phyloP scores from a whole-genome alignment of 257 asterid genomes.

The Fraxinus excelsior region DNA sequence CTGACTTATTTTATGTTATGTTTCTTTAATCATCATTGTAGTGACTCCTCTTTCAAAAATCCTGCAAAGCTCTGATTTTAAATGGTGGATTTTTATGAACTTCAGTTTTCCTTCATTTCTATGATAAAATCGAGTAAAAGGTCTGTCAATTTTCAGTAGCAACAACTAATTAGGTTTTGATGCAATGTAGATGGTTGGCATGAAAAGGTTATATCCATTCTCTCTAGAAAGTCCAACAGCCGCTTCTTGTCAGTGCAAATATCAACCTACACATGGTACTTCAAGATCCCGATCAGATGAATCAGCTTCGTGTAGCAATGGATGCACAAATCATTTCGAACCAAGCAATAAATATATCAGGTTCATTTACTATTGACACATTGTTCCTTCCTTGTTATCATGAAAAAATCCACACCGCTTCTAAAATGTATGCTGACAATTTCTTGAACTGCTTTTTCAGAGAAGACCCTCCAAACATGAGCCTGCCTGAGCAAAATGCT shows the following conservation, averaged over 20 bases:
- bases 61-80: too few relatives aligned
- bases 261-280: slow-evolving; percentile 24
- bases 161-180: slow-evolving; percentile 26
- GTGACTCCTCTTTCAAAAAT: too few relatives aligned
- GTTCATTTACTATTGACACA: slow-evolving; percentile 27
- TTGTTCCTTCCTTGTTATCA: not conserved
- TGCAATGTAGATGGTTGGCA: slow-evolving; percentile 52
- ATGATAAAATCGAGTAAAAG: not conserved
- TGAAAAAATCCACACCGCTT: not conserved
- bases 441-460: slow-evolving; percentile 34
- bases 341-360: slow-evolving; percentile 42
- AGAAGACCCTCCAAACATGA: slow-evolving; percentile 50
- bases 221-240: slow-evolving; percentile 41
- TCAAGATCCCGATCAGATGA: slow-evolving; percentile 46
- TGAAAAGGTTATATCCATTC: slow-evolving; percentile 57
- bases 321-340: slow-evolving; percentile 34
- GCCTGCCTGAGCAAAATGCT: slow-evolving; percentile 27
- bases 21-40: too few relatives aligned
- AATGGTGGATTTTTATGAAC: too few relatives aligned
- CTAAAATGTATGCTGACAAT: slow-evolving; percentile 19
- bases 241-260: slow-evolving; percentile 34
- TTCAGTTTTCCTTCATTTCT: not conserved
- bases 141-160: not conserved
- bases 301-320: slow-evolving; percentile 42
- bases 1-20: not conserved